Base-by-base conservation (phyloP, 1,139 yeast genomes). In the Lodderomyces beijingensis region DNA sequence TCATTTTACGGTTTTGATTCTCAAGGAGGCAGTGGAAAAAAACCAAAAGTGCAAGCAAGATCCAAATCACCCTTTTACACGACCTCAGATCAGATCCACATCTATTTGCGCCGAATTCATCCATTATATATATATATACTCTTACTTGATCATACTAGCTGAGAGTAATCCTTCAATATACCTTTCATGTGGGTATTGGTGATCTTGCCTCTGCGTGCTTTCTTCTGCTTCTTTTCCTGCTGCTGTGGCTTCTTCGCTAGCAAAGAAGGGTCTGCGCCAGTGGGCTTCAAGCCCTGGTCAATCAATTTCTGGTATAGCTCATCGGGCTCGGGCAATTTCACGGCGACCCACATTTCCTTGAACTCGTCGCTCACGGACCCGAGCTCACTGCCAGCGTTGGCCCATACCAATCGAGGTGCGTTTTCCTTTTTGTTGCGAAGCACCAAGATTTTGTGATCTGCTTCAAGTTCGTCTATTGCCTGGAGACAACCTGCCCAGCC, bases 181-280 rank as follows among this genome's bases (percentile, higher is more conserved):
- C 96, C 97, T 55, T 86, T 81, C 94, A 91, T 83, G 59, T 91
- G 99, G 3, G 95, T 82, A 56, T 91, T 91, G 10, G 99, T 91
- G 51, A 91, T 79, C 68, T 88, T 91, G 28, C 95, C 94, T 52
- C 89, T 75, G 59, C 96, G 79, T 33, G 94, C 84, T 58, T 87
- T 87, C 72, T 88, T 87, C 59, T 87, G 93, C 59, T 88, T 89
- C 53, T 84, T 77, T 42, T 74, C 78, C 40, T 63, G 69, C 38
- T 63, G 67, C 44, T 76, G 83, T 9, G 74, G 76, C 44, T 75
- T 77, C 53, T 78, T 79, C 56, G 82, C 82, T 37, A 85, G 62
- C 22, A 86, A 76, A 27, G 86, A 86, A n/a, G 98, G 98, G 54
- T 93, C 98, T 11, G 91, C 94, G 47, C 94, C 86, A 0, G 98